Percentiles rank a stretch among this genome's conserved stretches.
phyloP scores from a whole-genome alignment of 2,329 filamentous ascomycete genomes.

The Westerdykella aurantiaca region DNA sequence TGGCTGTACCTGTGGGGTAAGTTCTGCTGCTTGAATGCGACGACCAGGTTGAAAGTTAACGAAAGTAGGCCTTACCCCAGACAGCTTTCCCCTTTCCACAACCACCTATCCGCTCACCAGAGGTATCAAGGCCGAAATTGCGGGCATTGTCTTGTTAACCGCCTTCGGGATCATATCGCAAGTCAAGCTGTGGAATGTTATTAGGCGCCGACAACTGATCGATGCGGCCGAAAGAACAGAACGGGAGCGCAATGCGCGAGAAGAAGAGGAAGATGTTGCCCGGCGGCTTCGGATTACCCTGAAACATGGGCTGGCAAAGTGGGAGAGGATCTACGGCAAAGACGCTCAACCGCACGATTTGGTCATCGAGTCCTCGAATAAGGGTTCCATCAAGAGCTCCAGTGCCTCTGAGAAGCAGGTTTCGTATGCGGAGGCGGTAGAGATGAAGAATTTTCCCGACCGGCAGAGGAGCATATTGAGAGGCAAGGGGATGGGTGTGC shows the following conservation, averaged over 20 bases:
- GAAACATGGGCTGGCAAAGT: slow-evolving; percentile 57
- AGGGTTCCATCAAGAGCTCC: slow-evolving; percentile 29
- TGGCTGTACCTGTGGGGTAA: slow-evolving; percentile 86
- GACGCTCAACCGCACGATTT: slow-evolving; percentile 47
- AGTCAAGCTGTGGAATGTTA: slow-evolving; percentile 76
- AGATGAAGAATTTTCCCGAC: slow-evolving; percentile 49
- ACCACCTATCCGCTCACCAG: slow-evolving; percentile 78
- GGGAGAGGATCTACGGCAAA: slow-evolving; percentile 74
- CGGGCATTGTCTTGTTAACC: slow-evolving; percentile 67
- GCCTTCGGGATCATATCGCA: slow-evolving; percentile 76
- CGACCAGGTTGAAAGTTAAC: slow-evolving; percentile 3
- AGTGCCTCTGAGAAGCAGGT: slow-evolving; percentile 34
- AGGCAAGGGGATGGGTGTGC: no score
- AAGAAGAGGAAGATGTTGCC: slow-evolving; percentile 65
- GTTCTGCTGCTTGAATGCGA: slow-evolving; percentile 14
- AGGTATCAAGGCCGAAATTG: slow-evolving; percentile 80
- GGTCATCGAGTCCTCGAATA: slow-evolving; percentile 42
- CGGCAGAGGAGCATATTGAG: no score
- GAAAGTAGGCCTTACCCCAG: slow-evolving; percentile 60
- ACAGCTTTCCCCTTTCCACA: slow-evolving; percentile 69
- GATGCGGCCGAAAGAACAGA: slow-evolving; percentile 44
- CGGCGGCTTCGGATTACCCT: slow-evolving; percentile 59
- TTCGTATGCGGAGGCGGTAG: slow-evolving; percentile 46
- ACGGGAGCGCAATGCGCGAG: slow-evolving; percentile 54
- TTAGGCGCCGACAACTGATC: slow-evolving; percentile 51